Evolutionary conservation across 164 flowering plant species (phyloP).

Genomic region (Brasenia schreberi): DNA sequence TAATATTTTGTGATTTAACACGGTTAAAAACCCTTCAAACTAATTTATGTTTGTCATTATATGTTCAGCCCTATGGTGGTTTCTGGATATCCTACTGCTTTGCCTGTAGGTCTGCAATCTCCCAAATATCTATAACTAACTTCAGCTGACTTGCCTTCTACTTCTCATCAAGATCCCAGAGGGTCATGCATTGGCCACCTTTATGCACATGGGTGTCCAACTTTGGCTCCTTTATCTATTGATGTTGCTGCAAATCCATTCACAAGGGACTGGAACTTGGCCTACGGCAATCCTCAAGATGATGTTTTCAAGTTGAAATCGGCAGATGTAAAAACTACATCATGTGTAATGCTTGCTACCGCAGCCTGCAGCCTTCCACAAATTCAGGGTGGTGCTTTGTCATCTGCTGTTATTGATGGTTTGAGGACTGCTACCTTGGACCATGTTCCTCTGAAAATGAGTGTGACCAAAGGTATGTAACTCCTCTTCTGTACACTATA

Average conservation of each 20-base stretch:
- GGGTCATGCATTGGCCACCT: neutral
- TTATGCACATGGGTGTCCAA: neutral
- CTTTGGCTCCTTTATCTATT: neutral
- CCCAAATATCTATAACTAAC: neutral
- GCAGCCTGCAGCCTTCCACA: conserved; percentile 8
- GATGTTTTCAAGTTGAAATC: neutral
- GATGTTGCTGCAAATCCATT: neutral
- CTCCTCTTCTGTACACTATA: neutral
- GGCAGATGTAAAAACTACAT: conserved; percentile 1
- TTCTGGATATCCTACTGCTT: conserved; percentile 9
- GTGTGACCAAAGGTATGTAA: conserved; percentile 11
- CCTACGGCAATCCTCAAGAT: neutral
- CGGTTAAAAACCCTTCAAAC: neutral
- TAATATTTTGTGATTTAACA: too few relatives aligned
- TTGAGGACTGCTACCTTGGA: conserved; percentile 1
- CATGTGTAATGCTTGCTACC: conserved; percentile 1
- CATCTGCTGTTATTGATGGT: conserved; percentile 8
- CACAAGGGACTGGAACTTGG: neutral
- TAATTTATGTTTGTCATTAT: neutral
- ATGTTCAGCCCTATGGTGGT: conserved; percentile 14
- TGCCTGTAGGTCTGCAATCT: neutral
- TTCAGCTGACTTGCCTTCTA: conserved; percentile 5
- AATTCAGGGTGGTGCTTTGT: conserved; percentile 6
- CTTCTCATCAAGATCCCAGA: conserved; percentile 7
- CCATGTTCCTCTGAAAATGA: neutral